Conservation (phyloP, 768 basidiomycete species). For the Leccinum fibrillosum region DNA sequence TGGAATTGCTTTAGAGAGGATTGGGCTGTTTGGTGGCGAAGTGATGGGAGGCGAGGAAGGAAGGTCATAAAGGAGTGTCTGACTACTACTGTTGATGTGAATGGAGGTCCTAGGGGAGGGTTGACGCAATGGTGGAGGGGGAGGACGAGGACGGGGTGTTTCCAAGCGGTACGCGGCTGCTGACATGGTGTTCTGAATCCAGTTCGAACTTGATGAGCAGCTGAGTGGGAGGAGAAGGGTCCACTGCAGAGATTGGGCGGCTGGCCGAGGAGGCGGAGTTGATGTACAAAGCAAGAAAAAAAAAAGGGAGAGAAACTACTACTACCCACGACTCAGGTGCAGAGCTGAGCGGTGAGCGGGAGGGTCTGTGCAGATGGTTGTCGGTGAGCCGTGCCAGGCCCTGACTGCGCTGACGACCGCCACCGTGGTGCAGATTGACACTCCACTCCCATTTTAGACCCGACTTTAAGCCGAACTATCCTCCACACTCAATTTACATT, state of each 20-base stretch:
- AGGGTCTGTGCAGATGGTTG: conserved; percentile 17
- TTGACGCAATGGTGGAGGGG: conserved; percentile 57
- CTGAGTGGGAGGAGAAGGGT: not conserved
- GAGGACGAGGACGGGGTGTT: conserved; percentile 55
- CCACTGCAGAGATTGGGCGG: conserved; percentile 6
- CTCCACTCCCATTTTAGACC: conserved; percentile 19
- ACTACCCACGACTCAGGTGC: conserved; percentile 5
- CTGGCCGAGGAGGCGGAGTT: conserved; percentile 12
- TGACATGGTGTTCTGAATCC: conserved; percentile 48
- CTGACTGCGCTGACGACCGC: conserved; percentile 32
- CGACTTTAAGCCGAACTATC: conserved; percentile 10
- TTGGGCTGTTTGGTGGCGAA: conserved; percentile 57
- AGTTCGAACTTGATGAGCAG: conserved; percentile 28
- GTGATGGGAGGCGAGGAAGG: conserved; percentile 52
- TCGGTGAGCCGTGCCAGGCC: conserved; percentile 24
- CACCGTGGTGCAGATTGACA: conserved; percentile 21
- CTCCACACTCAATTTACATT: not conserved
- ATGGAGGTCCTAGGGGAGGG: conserved; percentile 45
- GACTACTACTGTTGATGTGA: conserved; percentile 40
- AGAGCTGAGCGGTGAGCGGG: conserved; percentile 8
- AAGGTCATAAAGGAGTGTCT: conserved; percentile 75
- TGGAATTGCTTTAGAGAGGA: conserved; percentile 35
- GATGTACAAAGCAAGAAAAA: conserved; percentile 17
- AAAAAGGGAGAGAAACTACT: conserved; percentile 8
- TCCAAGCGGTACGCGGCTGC: conserved; percentile 63